Conservation (phyloP, 768 basidiomycete species). For the Boletus huronensis region DNA sequence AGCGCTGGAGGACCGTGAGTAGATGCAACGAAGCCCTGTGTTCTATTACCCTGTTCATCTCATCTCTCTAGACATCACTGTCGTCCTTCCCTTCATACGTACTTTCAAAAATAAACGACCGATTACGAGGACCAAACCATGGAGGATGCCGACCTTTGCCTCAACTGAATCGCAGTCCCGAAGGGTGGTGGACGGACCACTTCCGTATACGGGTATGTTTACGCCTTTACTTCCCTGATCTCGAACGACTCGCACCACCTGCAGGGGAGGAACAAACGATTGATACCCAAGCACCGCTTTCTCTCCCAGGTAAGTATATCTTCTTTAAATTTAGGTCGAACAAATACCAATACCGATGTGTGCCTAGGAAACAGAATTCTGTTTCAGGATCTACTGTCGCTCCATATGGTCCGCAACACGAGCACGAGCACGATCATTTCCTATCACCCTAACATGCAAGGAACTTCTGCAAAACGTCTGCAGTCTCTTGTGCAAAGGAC, state of each 20-base stretch:
- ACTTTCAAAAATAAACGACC: slow-evolving; percentile 31
- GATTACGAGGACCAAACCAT: slow-evolving; percentile 10
- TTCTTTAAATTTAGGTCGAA: background rate
- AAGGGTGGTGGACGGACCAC: background rate
- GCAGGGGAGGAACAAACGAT: slow-evolving; percentile 22
- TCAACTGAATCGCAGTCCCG: background rate
- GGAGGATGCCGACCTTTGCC: slow-evolving; percentile 16
- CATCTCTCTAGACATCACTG: slow-evolving; percentile 41
- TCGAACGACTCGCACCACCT: background rate
- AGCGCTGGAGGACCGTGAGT: slow-evolving; percentile 39
- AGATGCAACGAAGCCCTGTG: background rate
- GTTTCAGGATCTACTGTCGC: slow-evolving; percentile 34
- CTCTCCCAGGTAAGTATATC: slow-evolving; percentile 15
- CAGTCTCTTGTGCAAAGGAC: slow-evolving; percentile 25
- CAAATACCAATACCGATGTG: background rate
- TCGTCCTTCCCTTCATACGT: slow-evolving; percentile 42
- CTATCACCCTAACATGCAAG: slow-evolving; percentile 24
- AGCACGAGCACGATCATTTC: slow-evolving; percentile 36
- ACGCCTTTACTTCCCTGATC: background rate
- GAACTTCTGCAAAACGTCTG: slow-evolving; percentile 27
- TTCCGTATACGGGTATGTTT: slow-evolving; percentile 15
- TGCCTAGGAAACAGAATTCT: slow-evolving; percentile 20
- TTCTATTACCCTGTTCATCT: background rate
- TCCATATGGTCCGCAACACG: slow-evolving; percentile 38
- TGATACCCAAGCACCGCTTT: slow-evolving; percentile 31